These are phyloP conservation scores for Leishmania tarentolae DNA, from an alignment of 208 protist species.

Conservation along the genomic window DNA sequence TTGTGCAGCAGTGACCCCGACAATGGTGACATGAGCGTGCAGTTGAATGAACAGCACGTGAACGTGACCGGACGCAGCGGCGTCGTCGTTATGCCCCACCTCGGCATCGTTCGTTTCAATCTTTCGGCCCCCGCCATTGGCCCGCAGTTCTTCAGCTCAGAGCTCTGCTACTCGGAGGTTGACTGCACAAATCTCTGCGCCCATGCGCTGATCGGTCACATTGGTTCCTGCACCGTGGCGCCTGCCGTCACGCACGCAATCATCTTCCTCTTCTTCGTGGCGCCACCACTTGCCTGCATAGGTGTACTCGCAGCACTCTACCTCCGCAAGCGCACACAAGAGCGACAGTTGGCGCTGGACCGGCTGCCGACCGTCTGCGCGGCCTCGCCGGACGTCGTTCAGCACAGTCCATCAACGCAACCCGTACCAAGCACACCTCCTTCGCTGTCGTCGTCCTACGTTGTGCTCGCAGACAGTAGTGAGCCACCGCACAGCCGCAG, in stretches of 20 bases:
- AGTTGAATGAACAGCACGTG: slow-evolving; percentile 39
- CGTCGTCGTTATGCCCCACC: slow-evolving; percentile 21
- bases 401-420: not conserved
- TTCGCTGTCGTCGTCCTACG: not conserved
- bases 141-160: slow-evolving; percentile 38
- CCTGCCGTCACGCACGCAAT: slow-evolving; percentile 37
- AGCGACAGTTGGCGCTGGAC: slow-evolving; percentile 27
- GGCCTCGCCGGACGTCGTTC: not conserved
- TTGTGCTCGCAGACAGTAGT: not conserved
- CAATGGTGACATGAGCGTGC: slow-evolving; percentile 32
- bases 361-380: not conserved
- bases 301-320: slow-evolving; percentile 36
- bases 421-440: not conserved
- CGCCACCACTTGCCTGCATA: slow-evolving; percentile 36
- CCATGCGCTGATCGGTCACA: slow-evolving; percentile 25
- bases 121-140: slow-evolving; percentile 20
- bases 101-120: slow-evolving; percentile 31
- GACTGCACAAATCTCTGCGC: slow-evolving; percentile 52
- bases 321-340: slow-evolving; percentile 28
- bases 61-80: slow-evolving; percentile 27
- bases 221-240: slow-evolving; percentile 35
- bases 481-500: not conserved
- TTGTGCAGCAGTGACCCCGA: slow-evolving; percentile 38
- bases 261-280: slow-evolving; percentile 37
- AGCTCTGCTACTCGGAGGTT: slow-evolving; percentile 39